Base-by-base conservation (phyloP, 495 filamentous ascomycete genomes). In the Tuber microsphaerosporum region DNA sequence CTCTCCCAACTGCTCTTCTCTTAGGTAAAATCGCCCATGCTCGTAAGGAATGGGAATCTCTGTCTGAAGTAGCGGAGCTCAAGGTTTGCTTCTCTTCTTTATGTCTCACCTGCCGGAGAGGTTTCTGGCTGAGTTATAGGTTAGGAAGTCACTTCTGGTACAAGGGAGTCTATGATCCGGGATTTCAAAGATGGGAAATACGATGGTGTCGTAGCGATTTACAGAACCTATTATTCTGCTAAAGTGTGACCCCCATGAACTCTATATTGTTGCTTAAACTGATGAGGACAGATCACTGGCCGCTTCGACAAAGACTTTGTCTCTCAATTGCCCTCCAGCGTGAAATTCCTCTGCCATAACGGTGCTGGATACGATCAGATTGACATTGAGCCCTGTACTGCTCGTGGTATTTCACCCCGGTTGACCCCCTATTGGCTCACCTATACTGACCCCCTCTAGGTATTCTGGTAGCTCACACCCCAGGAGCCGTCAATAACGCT, bases 331-430 rank as follows among this genome's bases (percentile, higher is more conserved):
- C 93, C 93, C 1, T 80, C 83, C 44, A 90, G 88, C 4, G 82
- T 97, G 56, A 90, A 88, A 76, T 97, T 92, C 83, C 88, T 97
- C 77, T 91, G 89, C 81, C 93, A 97, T 83, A 94, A 93, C 81
- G 94, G 93, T 46, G 92, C 92, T 43, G 92, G 92, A 4, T 95
- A 95, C 82, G 92, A 95, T 79, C 92, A 93, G 75, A 88, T 95
- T 43, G 91, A 94, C 79, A 86, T 93, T 41, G 79, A 87, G 9
- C 89, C 88, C n/a, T 93, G 91, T 83, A 87, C 90, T 20, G 84
- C 86, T 44, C 85, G 87, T 77, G 86, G 87, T 86, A 81, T 48
- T 17, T 10, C 48, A 20, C 8, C 2, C 9, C n/a, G n/a, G 12
- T 19, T 34, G 26, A 31, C 56, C 12, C 26, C 26, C 19, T 34